phyloP scores from a whole-genome alignment of 1,284 basidiomycete species.

The Macrocystidia cucumis region DNA sequence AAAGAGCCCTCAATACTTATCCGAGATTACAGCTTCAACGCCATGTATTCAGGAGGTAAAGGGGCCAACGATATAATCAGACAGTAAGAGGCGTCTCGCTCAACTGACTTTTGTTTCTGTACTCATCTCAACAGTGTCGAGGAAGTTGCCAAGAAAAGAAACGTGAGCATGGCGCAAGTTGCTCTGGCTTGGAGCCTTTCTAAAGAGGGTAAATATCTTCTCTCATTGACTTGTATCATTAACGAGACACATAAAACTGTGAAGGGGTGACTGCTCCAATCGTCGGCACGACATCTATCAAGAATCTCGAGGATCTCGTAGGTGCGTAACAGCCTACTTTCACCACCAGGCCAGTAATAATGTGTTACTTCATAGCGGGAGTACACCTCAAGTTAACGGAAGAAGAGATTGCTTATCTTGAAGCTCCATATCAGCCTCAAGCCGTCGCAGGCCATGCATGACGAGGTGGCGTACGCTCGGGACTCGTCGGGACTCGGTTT shows the following conservation, averaged over 20 bases:
- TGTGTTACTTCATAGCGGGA: neutral
- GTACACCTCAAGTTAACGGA: neutral
- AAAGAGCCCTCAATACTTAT: neutral
- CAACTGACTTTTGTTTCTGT: too few relatives aligned
- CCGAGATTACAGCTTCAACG: neutral
- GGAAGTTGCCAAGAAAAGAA: conserved; percentile 42
- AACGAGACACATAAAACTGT: neutral
- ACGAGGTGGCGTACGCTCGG: too few relatives aligned
- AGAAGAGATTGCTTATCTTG: neutral
- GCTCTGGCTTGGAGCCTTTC: conserved; percentile 48
- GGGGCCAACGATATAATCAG: conserved; percentile 8
- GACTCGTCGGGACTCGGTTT: too few relatives aligned
- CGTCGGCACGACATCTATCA: conserved; percentile 12
- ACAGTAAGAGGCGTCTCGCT: conserved; percentile 5
- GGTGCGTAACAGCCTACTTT: conserved; percentile 1
- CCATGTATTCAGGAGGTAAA: conserved; percentile 14
- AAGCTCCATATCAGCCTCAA: conserved; percentile 1
- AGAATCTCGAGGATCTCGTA: conserved; percentile 11
- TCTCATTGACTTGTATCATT: neutral
- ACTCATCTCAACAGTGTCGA: conserved; percentile 30
- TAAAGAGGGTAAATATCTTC: conserved; percentile 9
- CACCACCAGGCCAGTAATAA: neutral
- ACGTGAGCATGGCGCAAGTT: conserved; percentile 51
- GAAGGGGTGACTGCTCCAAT: conserved; percentile 12
- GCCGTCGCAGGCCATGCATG: conserved; percentile 3